These are phyloP conservation scores for Penicillium sp. DNA, from an alignment of 2,329 filamentous ascomycete species.

Conservation along the genomic window DNA sequence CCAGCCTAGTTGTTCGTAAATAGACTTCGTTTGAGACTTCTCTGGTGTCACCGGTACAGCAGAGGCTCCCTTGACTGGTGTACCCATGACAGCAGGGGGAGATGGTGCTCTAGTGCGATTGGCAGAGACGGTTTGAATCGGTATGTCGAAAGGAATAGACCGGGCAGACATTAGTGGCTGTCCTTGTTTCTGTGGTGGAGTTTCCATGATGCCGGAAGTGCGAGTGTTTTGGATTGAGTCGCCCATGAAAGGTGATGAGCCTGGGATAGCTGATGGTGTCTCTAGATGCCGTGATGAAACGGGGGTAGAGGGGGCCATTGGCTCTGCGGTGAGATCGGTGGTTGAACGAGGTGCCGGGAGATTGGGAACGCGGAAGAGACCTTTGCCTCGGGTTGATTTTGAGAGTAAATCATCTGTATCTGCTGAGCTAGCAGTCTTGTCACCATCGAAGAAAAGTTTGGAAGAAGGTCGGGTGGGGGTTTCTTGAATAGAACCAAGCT, in stretches of 20 bases:
- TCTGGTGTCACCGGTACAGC: constrained; percentile 38
- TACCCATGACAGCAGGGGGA: constrained; percentile 31
- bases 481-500: constrained; percentile 37
- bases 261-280: constrained; percentile 7
- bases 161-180: constrained; percentile 8
- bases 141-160: constrained; percentile 9
- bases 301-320: constrained; percentile 33
- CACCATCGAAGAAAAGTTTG: constrained; percentile 26
- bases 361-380: constrained; percentile 32
- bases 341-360: constrained; percentile 30
- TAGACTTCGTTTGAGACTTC: constrained; percentile 40
- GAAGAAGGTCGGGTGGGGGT: constrained; percentile 44
- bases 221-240: constrained; percentile 6
- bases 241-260: constrained; percentile 11
- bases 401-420: constrained; percentile 15
- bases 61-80: constrained; percentile 35
- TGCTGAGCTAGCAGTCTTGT: constrained; percentile 7
- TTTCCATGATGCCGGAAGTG: constrained; percentile 34
- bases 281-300: constrained; percentile 29
- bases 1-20: constrained; percentile 52
- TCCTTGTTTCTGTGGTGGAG: constrained; percentile 29
- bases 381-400: constrained; percentile 23
- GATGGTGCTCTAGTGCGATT: constrained; percentile 13
- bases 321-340: constrained; percentile 8
- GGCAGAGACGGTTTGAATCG: constrained; percentile 6